Evolutionary conservation across 225 moss, liverwort and hornwort species (phyloP).

Genomic region (Sphagnum contortum): DNA sequence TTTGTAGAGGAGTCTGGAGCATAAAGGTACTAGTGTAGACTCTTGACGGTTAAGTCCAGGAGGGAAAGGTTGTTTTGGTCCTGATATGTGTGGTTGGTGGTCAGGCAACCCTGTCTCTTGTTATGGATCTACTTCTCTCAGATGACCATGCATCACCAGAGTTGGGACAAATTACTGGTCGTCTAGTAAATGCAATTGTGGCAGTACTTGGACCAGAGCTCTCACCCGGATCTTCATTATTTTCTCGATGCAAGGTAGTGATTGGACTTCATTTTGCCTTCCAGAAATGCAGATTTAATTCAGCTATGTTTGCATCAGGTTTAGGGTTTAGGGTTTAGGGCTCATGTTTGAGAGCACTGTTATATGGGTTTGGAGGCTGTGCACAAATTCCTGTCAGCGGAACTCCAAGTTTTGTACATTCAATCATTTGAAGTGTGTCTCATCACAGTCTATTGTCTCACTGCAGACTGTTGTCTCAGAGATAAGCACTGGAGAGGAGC

Average conservation of each 20-base stretch:
- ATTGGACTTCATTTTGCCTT: neutral
- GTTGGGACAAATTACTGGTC: conserved; percentile 89
- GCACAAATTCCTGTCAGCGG: too few relatives aligned
- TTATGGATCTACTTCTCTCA: conserved; percentile 93
- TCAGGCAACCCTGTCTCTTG: conserved; percentile 80
- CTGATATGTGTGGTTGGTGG: conserved; percentile 5
- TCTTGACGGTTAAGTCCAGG: too few relatives aligned
- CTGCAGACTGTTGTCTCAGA: conserved; percentile 90
- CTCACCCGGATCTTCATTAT: conserved; percentile 88
- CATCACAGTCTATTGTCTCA: too few relatives aligned
- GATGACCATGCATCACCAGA: conserved; percentile 78
- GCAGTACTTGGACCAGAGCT: conserved; percentile 97
- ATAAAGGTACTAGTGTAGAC: too few relatives aligned
- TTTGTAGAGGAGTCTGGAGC: too few relatives aligned
- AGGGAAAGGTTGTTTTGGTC: neutral
- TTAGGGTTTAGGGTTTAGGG: too few relatives aligned
- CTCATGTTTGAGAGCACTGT: too few relatives aligned
- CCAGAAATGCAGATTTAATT: neutral
- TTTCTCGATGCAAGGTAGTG: conserved; percentile 85
- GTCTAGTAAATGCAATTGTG: conserved; percentile 92
- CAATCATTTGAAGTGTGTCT: neutral
- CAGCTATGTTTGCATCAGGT: neutral
- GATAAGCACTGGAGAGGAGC: conserved; percentile 85
- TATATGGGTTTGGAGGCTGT: too few relatives aligned
- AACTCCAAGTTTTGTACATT: neutral